Conservation (phyloP, 805 yeast species). For the Metschnikowia chrysomelidarum region DNA sequence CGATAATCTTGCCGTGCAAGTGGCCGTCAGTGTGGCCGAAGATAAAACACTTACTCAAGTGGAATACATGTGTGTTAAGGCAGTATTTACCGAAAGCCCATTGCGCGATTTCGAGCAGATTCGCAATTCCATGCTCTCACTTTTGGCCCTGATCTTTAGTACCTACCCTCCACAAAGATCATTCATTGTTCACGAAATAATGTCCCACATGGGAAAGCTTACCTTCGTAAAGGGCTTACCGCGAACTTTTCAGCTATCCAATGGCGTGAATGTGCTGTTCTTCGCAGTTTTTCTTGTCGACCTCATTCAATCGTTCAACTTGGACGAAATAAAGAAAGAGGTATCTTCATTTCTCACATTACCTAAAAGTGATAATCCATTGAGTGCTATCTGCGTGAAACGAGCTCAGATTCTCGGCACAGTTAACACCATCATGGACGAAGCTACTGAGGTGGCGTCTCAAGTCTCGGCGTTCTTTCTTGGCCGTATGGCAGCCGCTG, state of each 20-base stretch:
- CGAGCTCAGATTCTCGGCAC: conserved; percentile 7
- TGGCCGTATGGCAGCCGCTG: conserved; percentile 6
- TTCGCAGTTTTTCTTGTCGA: conserved; percentile 46
- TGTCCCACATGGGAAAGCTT: conserved; percentile 48
- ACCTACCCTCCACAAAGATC: conserved; percentile 50
- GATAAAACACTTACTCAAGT: conserved; percentile 57
- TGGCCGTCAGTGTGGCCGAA: conserved; percentile 23
- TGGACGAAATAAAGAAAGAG: conserved; percentile 4
- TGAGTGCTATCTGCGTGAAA: conserved; percentile 7
- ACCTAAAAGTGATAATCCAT: conserved; percentile 9
- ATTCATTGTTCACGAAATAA: conserved; percentile 60
- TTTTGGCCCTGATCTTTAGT: conserved; percentile 39
- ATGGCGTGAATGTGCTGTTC: conserved; percentile 50
- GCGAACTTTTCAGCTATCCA: conserved; percentile 40
- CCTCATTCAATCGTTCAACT: conserved; percentile 37
- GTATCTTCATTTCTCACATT: conserved; percentile 1
- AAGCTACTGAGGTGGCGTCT: conserved; percentile 1
- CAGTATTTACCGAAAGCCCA: conserved; percentile 39
- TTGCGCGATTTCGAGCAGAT: conserved; percentile 25
- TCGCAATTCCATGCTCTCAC: conserved; percentile 25
- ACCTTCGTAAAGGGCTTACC: conserved; percentile 45
- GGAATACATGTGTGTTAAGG: conserved; percentile 48
- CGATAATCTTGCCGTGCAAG: conserved; percentile 16
- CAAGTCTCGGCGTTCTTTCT: conserved; percentile 11
- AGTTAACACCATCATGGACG: background rate